These are phyloP conservation scores for Pulveroboletus frians DNA, from an alignment of 768 basidiomycete species.

Conservation along the genomic window DNA sequence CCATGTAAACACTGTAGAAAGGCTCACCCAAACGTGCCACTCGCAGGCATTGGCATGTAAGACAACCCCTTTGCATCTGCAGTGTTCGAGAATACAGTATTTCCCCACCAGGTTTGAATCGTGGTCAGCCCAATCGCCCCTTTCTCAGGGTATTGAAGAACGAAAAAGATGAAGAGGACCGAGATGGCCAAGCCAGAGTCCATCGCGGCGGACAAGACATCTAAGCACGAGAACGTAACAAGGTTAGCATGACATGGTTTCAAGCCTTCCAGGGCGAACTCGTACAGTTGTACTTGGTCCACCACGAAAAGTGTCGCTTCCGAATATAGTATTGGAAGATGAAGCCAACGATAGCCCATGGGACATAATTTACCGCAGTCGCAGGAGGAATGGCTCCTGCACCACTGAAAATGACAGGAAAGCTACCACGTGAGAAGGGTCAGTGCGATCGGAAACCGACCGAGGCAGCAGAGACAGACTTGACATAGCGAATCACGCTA, in stretches of 20 bases:
- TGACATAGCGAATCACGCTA: conserved; percentile 55
- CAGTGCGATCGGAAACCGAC: not conserved
- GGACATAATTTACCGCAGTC: conserved; percentile 58
- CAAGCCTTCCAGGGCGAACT: not conserved
- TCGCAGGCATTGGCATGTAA: conserved; percentile 7
- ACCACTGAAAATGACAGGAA: conserved; percentile 51
- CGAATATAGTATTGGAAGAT: conserved; percentile 61
- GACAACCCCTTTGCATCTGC: conserved; percentile 13
- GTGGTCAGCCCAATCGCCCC: conserved; percentile 52
- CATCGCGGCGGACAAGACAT: conserved; percentile 67
- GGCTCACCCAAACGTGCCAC: conserved; percentile 28
- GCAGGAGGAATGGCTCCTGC: conserved; percentile 62
- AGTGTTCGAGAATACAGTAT: conserved; percentile 35
- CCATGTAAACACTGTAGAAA: not conserved
- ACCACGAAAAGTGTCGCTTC: conserved; percentile 59
- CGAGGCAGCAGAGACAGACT: conserved; percentile 37
- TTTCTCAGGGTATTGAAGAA: conserved; percentile 58
- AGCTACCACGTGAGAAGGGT: conserved; percentile 21
- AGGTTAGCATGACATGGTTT: conserved; percentile 13
- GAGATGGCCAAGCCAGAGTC: conserved; percentile 65
- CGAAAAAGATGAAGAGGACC: conserved; percentile 53
- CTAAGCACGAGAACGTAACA: conserved; percentile 17
- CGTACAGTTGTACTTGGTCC: conserved; percentile 51
- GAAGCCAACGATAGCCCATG: conserved; percentile 62
- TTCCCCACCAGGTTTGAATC: conserved; percentile 70